Conservation (phyloP, 164 flowering plant species). For the Tinospora cordifolia region DNA sequence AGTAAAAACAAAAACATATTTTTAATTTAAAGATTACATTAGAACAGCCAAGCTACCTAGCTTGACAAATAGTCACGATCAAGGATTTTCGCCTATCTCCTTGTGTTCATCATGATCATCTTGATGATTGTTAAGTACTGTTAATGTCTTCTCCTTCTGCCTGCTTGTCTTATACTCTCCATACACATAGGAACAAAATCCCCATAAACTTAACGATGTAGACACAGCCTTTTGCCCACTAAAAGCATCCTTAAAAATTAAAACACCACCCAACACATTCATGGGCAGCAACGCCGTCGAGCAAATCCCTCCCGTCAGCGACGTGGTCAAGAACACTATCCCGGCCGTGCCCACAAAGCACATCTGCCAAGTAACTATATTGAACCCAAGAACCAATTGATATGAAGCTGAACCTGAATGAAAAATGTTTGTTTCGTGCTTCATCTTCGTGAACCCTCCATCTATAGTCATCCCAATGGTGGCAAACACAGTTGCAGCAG, state of each 20-base stretch:
- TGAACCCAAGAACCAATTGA: slow-evolving; percentile 36
- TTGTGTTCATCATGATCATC: not conserved
- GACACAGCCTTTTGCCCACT: slow-evolving; percentile 58
- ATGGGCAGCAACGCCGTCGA: slow-evolving; percentile 63
- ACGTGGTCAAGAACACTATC: slow-evolving; percentile 60
- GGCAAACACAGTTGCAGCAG: slow-evolving; percentile 48
- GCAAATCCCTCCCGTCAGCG: slow-evolving; percentile 70
- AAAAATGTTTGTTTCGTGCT: slow-evolving; percentile 29
- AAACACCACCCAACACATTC: slow-evolving; percentile 60
- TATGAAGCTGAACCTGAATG: slow-evolving; percentile 38
- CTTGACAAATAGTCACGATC: not conserved
- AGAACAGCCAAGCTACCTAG: not conserved
- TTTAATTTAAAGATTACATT: too few relatives aligned
- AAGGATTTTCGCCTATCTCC: not conserved
- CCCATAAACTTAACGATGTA: slow-evolving; percentile 63
- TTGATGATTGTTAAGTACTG: not conserved
- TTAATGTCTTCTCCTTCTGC: not conserved
- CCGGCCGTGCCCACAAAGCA: slow-evolving; percentile 84
- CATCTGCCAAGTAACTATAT: slow-evolving; percentile 56
- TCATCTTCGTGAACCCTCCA: slow-evolving; percentile 51
- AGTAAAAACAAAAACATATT: too few relatives aligned
- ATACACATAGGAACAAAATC: slow-evolving; percentile 64
- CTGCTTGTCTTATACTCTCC: slow-evolving; percentile 40
- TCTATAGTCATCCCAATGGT: slow-evolving; percentile 48
- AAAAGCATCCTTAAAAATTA: slow-evolving; percentile 48